Conservation (phyloP, 495 filamentous ascomycete species). For the Tuber magnatum region DNA sequence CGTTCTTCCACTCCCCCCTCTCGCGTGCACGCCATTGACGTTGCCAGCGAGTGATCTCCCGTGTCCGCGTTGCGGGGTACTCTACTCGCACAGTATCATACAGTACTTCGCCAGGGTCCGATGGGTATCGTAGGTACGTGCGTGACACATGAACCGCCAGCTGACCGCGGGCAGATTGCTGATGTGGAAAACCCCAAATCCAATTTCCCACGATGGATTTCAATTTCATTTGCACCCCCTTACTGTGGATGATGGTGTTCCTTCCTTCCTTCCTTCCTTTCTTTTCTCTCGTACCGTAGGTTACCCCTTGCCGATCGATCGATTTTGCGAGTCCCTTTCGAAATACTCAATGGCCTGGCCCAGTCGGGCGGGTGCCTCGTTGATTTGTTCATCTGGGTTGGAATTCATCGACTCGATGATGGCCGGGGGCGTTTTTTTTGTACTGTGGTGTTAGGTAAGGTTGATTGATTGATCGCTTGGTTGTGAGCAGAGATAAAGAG, state of each 20-base stretch:
- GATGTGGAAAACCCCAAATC: background rate
- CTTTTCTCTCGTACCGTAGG: background rate
- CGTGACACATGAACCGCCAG: background rate
- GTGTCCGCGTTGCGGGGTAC: background rate
- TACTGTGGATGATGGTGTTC: background rate
- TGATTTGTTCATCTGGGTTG: background rate
- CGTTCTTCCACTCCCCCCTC: background rate
- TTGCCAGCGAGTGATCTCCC: background rate
- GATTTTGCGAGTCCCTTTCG: background rate
- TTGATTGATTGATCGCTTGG: background rate
- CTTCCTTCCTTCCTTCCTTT: background rate
- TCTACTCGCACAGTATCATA: background rate
- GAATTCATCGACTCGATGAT: constrained; percentile 1
- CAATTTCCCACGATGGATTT: background rate
- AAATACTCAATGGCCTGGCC: background rate
- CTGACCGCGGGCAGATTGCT: background rate
- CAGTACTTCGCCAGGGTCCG: background rate
- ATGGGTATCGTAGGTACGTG: background rate
- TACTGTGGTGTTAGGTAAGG: background rate
- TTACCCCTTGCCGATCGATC: constrained; percentile 4
- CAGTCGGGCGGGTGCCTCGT: background rate
- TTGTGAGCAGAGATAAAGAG: background rate
- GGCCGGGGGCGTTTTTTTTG: background rate
- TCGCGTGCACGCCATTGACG: background rate
- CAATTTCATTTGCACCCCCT: background rate